Base-by-base conservation (phyloP, 768 basidiomycete species). In the Dioszegia crocea region DNA sequence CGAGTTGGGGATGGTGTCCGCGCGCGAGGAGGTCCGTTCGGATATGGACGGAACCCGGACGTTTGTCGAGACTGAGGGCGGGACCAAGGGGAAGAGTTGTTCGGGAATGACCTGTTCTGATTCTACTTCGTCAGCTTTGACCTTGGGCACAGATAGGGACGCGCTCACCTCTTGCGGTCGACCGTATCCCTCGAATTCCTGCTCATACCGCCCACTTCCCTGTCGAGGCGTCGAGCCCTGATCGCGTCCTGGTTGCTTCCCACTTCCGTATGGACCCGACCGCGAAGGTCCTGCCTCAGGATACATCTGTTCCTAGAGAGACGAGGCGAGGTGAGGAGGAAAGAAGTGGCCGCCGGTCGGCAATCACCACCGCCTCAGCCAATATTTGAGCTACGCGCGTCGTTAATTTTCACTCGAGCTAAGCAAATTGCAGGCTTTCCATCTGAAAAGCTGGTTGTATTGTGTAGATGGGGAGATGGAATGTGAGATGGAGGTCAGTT, bases 1-100 rank as follows among this genome's bases (percentile, higher is more conserved):
- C 61, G 50, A 39, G 61, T 56, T 12, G 67, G 67, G 16, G 67
- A 66, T 5, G 67, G 67, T 16, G 67, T 64, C 23, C 62, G 61
- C 24, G 54, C 56, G 23, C 60, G 49, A 33, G 45, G 46, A 4
- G 24, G 46, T 26, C 47, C 52, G 27, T 26, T 39, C n/a, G 51
- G 38, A 38, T 53, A 40, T 27, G 51, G 23, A 16, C 51, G 51
- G 23, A 40, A 53, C 2, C 24, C 36, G 21, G n/a, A n/a, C n/a
- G n/a, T n/a, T n/a, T 19, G 19, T 21, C 51, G 51, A 24, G 36
- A 48, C 14, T 45, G 36, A 38, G 46, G 46, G 2, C 48, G 46
- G 6, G 36, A 31, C 45, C 47, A 58, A 2, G 51, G 51, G 16
- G 51, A 53, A 11, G 51, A 53, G 29, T 38, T 26, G 36, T 12